These are phyloP conservation scores for Viridothelium virens DNA, from an alignment of 495 filamentous ascomycete genomes.

Conservation along the genomic window DNA sequence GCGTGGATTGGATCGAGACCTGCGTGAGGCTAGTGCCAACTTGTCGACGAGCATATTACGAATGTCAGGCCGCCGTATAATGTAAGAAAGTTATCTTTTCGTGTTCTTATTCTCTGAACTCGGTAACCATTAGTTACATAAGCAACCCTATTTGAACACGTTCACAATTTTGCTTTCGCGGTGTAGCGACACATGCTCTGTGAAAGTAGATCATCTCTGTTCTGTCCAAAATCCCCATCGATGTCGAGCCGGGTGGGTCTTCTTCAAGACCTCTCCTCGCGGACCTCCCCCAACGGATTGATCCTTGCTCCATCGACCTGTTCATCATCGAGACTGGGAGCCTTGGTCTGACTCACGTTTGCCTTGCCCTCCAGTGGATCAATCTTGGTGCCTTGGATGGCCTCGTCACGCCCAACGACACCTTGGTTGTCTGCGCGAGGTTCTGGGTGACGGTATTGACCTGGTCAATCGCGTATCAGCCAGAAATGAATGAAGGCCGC, in stretches of 20 bases:
- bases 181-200: neutral
- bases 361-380: conserved; percentile 20
- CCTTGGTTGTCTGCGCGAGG: conserved; percentile 22
- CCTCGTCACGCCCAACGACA: conserved; percentile 19
- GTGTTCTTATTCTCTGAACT: too few relatives aligned
- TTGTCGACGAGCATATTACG: too few relatives aligned
- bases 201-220: neutral
- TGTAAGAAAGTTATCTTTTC: too few relatives aligned
- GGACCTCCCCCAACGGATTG: conserved; percentile 21
- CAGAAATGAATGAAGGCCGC: neutral
- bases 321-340: conserved; percentile 19
- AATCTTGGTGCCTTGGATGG: conserved; percentile 18
- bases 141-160: too few relatives aligned
- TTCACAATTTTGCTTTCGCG: neutral
- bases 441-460: conserved; percentile 17
- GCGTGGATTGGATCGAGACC: too few relatives aligned
- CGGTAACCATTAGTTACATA: too few relatives aligned
- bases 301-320: conserved; percentile 19
- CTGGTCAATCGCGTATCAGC: conserved; percentile 6
- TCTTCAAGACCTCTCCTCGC: conserved; percentile 16
- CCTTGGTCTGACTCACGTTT: neutral
- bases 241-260: too few relatives aligned
- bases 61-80: too few relatives aligned
- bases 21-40: too few relatives aligned
- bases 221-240: neutral